Percentiles rank a stretch among this genome's conserved stretches.
Conservation (phyloP, 352 stramenopile genomes). For the Phytophthora pluvialis region DNA sequence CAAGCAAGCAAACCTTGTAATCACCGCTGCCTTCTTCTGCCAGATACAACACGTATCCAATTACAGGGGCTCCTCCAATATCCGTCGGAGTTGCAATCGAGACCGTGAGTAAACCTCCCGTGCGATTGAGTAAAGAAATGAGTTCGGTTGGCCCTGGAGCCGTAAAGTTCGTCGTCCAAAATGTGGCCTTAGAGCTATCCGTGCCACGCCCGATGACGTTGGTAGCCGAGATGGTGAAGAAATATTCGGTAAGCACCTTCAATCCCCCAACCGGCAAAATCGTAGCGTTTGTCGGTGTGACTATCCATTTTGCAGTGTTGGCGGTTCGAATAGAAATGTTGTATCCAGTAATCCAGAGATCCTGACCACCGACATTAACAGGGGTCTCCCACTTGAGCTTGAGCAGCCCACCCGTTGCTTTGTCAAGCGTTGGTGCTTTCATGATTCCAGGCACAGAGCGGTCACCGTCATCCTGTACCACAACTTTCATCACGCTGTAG, state of each 20-base stretch:
- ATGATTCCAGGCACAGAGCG: constrained; percentile 46
- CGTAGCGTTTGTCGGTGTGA: constrained; percentile 49
- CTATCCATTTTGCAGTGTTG: constrained; percentile 11
- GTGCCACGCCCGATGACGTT: constrained; percentile 45
- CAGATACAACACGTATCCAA: constrained; percentile 37
- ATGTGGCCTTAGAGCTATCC: constrained; percentile 16
- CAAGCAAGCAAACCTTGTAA: constrained; percentile 15
- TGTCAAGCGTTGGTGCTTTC: constrained; percentile 9
- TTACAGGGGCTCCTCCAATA: constrained; percentile 45
- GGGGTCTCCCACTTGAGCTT: constrained; percentile 46
- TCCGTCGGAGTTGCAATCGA: constrained; percentile 42
- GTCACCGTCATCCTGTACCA: constrained; percentile 60
- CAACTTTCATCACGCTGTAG: constrained; percentile 37
- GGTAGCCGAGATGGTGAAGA: constrained; percentile 44
- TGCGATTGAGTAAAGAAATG: constrained; percentile 39
- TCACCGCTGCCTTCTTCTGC: background rate
- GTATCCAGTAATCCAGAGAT: constrained; percentile 52
- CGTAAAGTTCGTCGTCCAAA: constrained; percentile 50
- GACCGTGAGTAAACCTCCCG: constrained; percentile 55
- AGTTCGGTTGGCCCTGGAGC: constrained; percentile 32
- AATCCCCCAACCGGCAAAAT: constrained; percentile 38
- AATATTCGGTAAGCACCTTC: constrained; percentile 34
- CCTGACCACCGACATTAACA: constrained; percentile 48
- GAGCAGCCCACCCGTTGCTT: constrained; percentile 58
- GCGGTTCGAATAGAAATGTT: constrained; percentile 28